phyloP scores from a whole-genome alignment of 1,284 basidiomycete species.

The Moesziomyces sp. region DNA sequence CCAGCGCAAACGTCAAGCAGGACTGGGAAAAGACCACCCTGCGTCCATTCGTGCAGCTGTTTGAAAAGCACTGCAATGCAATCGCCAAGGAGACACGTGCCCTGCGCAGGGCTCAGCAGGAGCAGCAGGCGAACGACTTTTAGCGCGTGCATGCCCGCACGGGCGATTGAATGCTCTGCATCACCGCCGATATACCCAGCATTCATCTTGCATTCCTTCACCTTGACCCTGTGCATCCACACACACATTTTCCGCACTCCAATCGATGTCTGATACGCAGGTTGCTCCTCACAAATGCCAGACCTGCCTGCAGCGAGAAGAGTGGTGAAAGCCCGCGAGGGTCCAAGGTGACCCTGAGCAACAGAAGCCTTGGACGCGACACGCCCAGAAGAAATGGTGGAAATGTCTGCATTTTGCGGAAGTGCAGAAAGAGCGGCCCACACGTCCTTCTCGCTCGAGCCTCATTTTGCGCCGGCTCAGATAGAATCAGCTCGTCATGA shows the following conservation, averaged over 20 bases:
- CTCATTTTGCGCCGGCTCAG: conserved; percentile 1
- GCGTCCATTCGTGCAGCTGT: conserved; percentile 87
- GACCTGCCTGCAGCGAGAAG: too few relatives aligned
- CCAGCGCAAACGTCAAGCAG: conserved; percentile 57
- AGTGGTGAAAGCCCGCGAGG: too few relatives aligned
- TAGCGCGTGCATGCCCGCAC: not conserved
- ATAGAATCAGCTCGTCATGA: not conserved
- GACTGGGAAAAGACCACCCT: conserved; percentile 74
- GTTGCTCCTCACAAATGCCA: too few relatives aligned
- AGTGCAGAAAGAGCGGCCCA: too few relatives aligned
- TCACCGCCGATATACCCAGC: conserved; percentile 9
- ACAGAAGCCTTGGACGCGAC: too few relatives aligned
- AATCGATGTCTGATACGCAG: not conserved
- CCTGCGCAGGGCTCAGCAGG: conserved; percentile 30
- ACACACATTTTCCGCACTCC: not conserved
- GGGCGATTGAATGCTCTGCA: not conserved
- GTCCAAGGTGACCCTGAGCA: too few relatives aligned
- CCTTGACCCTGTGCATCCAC: not conserved
- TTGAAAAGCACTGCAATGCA: conserved; percentile 77
- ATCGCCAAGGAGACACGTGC: conserved; percentile 43
- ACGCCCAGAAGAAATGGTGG: too few relatives aligned
- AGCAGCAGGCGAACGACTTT: conserved; percentile 43
- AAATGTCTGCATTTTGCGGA: too few relatives aligned
- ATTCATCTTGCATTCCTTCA: not conserved
- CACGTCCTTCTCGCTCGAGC: not conserved